Conservation (phyloP, 352 stramenopile species). For the Phytophthora palmivora region DNA sequence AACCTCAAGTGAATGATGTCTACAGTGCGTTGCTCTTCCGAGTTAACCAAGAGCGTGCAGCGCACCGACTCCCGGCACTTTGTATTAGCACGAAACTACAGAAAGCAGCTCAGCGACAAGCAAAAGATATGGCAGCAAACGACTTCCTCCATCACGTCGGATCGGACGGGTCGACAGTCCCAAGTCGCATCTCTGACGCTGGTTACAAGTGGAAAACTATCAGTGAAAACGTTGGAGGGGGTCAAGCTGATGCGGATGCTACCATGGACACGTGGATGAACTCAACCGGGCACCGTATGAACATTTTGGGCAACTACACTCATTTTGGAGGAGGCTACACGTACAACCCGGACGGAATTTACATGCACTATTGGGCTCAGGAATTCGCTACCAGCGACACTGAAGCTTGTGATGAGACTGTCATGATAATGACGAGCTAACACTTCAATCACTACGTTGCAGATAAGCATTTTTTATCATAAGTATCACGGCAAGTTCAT, state of each 20-base stretch:
- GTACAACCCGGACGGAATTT: conserved; percentile 28
- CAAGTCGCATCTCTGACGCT: conserved; percentile 35
- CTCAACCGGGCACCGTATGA: conserved; percentile 45
- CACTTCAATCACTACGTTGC: background rate
- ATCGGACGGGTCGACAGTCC: conserved; percentile 38
- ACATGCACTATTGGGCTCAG: conserved; percentile 54
- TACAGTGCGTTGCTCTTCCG: conserved; percentile 37
- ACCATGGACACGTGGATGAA: conserved; percentile 56
- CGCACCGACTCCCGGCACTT: conserved; percentile 31
- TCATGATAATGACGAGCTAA: background rate
- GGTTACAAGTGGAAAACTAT: conserved; percentile 52
- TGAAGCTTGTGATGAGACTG: conserved; percentile 7
- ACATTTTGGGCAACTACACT: conserved; percentile 38
- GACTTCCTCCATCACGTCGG: conserved; percentile 51
- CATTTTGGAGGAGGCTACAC: conserved; percentile 27
- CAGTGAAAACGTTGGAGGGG: conserved; percentile 44
- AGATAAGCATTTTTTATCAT: background rate
- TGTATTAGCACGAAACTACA: conserved; percentile 40
- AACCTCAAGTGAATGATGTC: conserved; percentile 13
- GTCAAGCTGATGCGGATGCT: conserved; percentile 33
- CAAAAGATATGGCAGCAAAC: conserved; percentile 39
- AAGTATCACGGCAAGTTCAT: conserved; percentile 1
- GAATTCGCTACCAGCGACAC: conserved; percentile 29
- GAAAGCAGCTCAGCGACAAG: conserved; percentile 12
- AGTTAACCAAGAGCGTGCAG: conserved; percentile 47